Evolutionary conservation across 768 basidiomycete species (phyloP).

Genomic region (Hericium alpestre): DNA sequence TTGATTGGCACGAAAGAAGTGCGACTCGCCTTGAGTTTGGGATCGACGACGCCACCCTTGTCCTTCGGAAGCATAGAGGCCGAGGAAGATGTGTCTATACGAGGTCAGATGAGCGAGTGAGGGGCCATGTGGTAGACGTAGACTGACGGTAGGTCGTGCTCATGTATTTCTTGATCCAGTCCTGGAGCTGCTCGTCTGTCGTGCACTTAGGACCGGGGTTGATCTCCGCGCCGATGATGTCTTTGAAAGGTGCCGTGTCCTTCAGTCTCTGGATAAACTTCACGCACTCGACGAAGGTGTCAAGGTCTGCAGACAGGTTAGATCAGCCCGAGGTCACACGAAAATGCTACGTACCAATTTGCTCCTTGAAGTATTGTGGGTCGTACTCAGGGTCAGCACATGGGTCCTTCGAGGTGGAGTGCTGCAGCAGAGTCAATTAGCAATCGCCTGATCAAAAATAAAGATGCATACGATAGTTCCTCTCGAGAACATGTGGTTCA

Average conservation of each 20-base stretch:
- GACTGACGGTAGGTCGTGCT: neutral
- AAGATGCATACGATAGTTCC: slow-evolving; percentile 12
- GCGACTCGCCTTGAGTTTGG: slow-evolving; percentile 3
- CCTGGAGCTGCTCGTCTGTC: slow-evolving; percentile 7
- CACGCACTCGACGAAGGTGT: slow-evolving; percentile 8
- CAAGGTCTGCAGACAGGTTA: slow-evolving; percentile 3
- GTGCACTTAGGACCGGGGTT: slow-evolving; percentile 5
- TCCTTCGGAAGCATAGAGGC: slow-evolving; percentile 14
- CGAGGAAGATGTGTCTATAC: slow-evolving; percentile 11
- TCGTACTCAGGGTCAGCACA: slow-evolving; percentile 6
- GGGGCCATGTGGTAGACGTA: neutral
- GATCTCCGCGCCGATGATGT: slow-evolving; percentile 1
- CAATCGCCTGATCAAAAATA: too few species aligned
- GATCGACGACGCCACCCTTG: slow-evolving; percentile 16
- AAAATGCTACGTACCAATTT: slow-evolving; percentile 6
- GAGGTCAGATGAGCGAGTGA: neutral
- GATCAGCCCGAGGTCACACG: neutral
- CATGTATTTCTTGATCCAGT: neutral
- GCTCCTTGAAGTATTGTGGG: slow-evolving; percentile 14
- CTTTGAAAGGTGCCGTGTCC: slow-evolving; percentile 13
- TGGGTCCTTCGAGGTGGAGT: slow-evolving; percentile 8
- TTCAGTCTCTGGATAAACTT: slow-evolving; percentile 14
- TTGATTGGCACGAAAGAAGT: neutral
- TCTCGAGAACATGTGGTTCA: slow-evolving; percentile 8
- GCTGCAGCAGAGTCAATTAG: slow-evolving; percentile 2